Evolutionary conservation across 2,329 filamentous ascomycete genomes (phyloP).

Genomic region (Ascosphaera pollenicola): DNA sequence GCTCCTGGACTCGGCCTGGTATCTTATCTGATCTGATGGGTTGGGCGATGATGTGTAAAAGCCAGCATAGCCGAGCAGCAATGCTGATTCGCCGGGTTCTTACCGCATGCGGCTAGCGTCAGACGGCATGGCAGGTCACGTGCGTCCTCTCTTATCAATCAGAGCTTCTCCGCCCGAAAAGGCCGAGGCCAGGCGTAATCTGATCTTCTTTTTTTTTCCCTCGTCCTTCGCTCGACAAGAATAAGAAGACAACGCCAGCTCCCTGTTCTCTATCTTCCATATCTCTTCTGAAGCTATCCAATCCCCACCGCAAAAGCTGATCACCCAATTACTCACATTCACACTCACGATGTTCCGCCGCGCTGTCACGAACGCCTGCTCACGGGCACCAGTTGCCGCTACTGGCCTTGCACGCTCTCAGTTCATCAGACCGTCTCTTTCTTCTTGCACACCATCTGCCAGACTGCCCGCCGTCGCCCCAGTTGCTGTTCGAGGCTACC

Average conservation of each 20-base stretch:
- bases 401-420: too few relatives aligned
- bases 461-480: constrained; percentile 18
- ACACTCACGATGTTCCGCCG: constrained; percentile 32
- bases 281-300: background rate
- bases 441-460: constrained; percentile 11
- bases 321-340: background rate
- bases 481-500: constrained; percentile 30
- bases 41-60: background rate
- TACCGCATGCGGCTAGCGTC: too few relatives aligned
- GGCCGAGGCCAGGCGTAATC: too few relatives aligned
- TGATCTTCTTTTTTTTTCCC: too few relatives aligned
- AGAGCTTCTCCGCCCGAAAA: too few relatives aligned
- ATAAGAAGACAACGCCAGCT: background rate
- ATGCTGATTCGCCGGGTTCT: background rate
- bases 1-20: background rate
- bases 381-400: too few relatives aligned
- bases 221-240: background rate
- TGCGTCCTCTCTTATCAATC: too few relatives aligned
- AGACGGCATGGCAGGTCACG: too few relatives aligned
- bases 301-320: background rate
- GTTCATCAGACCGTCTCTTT: constrained; percentile 24
- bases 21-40: background rate
- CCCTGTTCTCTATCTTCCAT: background rate
- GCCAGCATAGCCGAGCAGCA: background rate
- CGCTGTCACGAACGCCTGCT: constrained; percentile 25